A percentile compares a stretch with the other conserved stretches of the same genome.
These are phyloP conservation scores for Radiomyces spectabilis DNA, from an alignment of 192 early-diverging fungal species.

Conservation along the genomic window DNA sequence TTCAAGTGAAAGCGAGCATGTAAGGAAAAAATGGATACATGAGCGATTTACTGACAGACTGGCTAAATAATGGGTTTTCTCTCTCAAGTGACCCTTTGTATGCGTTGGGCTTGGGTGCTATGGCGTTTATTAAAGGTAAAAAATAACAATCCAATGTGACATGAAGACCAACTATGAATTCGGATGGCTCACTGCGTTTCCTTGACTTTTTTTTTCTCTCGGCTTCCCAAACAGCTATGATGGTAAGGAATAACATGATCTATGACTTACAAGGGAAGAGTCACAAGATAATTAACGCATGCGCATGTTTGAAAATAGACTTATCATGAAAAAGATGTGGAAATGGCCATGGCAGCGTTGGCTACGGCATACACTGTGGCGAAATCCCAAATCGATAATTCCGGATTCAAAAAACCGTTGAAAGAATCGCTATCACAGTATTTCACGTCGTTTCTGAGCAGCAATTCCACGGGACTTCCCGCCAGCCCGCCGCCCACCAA, in stretches of 20 bases:
- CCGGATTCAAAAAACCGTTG: constrained; percentile 8
- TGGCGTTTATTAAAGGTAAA: constrained; percentile 39
- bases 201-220: background rate
- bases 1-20: constrained; percentile 31
- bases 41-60: background rate
- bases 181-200: background rate
- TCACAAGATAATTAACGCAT: background rate
- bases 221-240: constrained; percentile 6
- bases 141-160: no score
- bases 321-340: constrained; percentile 37
- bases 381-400: constrained; percentile 31
- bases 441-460: constrained; percentile 1
- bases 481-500: constrained; percentile 1
- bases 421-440: constrained; percentile 25
- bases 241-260: constrained; percentile 15
- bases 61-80: background rate
- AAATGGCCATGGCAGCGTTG: constrained; percentile 32
- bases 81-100: constrained; percentile 35
- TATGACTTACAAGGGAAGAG: background rate
- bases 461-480: constrained; percentile 1
- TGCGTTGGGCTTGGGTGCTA: constrained; percentile 36
- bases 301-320: constrained; percentile 14
- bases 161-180: background rate
- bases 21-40: background rate
- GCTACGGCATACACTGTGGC: constrained; percentile 30